Evolutionary conservation across 2,329 filamentous ascomycete species (phyloP).

Genomic region (Cladophialophora bantiana): DNA sequence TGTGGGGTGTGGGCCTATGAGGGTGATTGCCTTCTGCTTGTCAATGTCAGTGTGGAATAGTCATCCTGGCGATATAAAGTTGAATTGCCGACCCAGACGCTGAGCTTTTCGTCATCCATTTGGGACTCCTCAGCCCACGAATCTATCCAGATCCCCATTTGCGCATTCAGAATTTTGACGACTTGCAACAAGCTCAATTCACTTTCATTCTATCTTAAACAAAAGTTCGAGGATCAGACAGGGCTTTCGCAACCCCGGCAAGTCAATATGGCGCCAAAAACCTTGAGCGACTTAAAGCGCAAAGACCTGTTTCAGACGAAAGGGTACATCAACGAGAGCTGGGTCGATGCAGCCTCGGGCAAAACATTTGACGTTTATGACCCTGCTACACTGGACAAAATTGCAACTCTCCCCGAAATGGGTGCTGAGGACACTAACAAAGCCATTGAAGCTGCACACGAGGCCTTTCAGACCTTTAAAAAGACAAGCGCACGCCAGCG

Average conservation of each 20-base stretch:
- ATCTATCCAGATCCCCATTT: not conserved
- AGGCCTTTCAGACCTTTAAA: constrained; percentile 69
- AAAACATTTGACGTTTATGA: constrained; percentile 89
- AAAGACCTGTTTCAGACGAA: constrained; percentile 42
- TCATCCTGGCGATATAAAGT: not conserved
- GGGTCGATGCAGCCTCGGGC: constrained; percentile 82
- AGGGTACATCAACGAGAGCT: constrained; percentile 53
- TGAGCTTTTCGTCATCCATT: not conserved
- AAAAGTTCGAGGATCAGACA: not conserved
- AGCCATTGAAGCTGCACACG: constrained; percentile 80
- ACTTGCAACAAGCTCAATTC: not conserved
- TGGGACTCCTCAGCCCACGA: not conserved
- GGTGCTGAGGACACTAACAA: constrained; percentile 75
- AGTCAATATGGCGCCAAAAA: constrained; percentile 30
- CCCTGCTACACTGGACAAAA: constrained; percentile 79
- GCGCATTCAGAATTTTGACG: not conserved
- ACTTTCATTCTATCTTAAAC: not conserved
- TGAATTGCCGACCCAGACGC: not conserved
- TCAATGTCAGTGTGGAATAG: not conserved
- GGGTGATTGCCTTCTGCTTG: not conserved
- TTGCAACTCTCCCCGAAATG: constrained; percentile 85
- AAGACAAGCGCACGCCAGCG: constrained; percentile 68
- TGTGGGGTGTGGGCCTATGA: constrained; percentile 11
- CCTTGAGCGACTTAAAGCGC: constrained; percentile 37
- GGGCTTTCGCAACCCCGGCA: not conserved